Evolutionary conservation across 345 rosid species (phyloP), one percentile per base, ranked within the genome.

Genomic region (Eucalyptus albens): DNA sequence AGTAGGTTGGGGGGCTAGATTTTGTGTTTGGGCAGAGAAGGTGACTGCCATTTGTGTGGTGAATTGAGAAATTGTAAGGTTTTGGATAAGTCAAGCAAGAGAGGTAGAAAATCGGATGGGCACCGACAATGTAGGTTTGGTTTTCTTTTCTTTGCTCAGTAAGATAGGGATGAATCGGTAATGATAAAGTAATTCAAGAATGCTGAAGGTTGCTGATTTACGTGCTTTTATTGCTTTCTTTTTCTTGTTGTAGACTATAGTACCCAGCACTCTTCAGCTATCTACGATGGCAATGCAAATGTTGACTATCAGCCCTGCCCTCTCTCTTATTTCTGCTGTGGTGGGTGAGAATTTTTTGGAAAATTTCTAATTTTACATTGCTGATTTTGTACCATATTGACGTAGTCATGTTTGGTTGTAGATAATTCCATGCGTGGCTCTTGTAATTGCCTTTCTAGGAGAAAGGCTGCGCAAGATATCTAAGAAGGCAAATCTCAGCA

Each of bases 241-340:
- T 88, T 83, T 86, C 77, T 77, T 45, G 17, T 90, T 90, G 80
- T 94, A 97, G 99, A 96, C 98, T 56, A 93, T 94, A 88, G 97
- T 98, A 77, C 99, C 99, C 40, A 96, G 94, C 91, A 92, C 92
- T 11, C 93, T 98, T 82, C 99, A 97, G 91, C 91, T 97, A 83
- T 94, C 94, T 44, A 96, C 96, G 26, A 95, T 97, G 98, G 96
- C 95, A 14, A 89, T 88, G 42, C 99, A 94, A 93, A 97, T 98
- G 99, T 33, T 97, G 90, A 94, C 92, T 91, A 95, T 97, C 69
- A 98, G 97, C 92, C 99, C 99, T 81, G 86, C 91, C 65, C 92
- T 97, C 80, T 94, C 98, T 62, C 89, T 96, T 89, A 93, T 96
- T 89, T 94, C 99, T 44, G 97, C 97, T n/a, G 81, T 93, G 97